Evolutionary conservation across 2,329 filamentous ascomycete species (phyloP), one percentile per base, ranked within the genome.

Genomic region (Botrytis aclada): DNA sequence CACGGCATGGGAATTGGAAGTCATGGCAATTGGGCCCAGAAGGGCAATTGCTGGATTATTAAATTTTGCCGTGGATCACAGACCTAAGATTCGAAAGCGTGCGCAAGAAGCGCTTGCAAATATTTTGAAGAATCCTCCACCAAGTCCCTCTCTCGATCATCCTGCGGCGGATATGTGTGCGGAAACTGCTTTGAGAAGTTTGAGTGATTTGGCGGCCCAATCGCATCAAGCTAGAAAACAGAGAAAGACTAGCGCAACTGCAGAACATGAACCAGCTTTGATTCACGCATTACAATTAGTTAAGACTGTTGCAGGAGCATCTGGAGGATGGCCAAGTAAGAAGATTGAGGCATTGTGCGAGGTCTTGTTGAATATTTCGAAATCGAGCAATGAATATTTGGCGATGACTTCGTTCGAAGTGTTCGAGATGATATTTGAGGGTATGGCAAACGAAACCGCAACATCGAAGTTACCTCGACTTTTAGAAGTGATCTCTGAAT

Each of bases 341-440:
- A 97, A 97, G 84, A 97, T 98, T 71, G 96, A 99, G 83, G 86
- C 92, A 3, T 85, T 99, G 47, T 98, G 95, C 82, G 95, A 98
- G 82, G 84, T 97, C 71, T 84, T 99, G 73, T 88, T 99, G 77
- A 90, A 90, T 77, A 97, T 98, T 75, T 95, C 95, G 43, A 91
- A 91, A 80, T 95, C 93, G 14, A 96, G 90, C 82, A 98, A 97
- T 81, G 95, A 98, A 81, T 97, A 95, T 82, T 91, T 99, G 85
- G 97, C 95, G 45, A 97, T 98, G 91, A 92, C 93, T 18, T 93
- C 95, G 0, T 98, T 99, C 78, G 95, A 98, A 77, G 95, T 98
- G 6, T 99, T 99, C 79, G 96, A 99, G 82, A 92, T 97, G 81
- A 97, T 98, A 62, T 98, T 99, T 77, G 92, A 92, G 78, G 92